A percentile compares a stretch with the other conserved stretches of the same genome.
phyloP scores from a whole-genome alignment of 2,329 filamentous ascomycete genomes.

The Reticulascus tulasneorum region DNA sequence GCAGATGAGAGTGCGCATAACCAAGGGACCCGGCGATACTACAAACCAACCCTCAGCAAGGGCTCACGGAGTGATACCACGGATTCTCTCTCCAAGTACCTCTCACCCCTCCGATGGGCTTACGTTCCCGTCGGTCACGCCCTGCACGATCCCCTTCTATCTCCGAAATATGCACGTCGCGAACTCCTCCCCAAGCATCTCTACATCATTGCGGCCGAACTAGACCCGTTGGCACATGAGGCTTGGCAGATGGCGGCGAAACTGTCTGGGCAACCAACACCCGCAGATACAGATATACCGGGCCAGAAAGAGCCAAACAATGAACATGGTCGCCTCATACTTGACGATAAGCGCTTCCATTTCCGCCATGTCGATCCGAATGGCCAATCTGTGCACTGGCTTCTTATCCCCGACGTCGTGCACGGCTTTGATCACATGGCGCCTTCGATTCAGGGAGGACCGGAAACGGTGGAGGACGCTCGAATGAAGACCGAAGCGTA shows the following conservation, averaged over 20 bases:
- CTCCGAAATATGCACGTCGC: slow-evolving; percentile 26
- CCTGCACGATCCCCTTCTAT: slow-evolving; percentile 27
- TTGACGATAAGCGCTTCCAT: slow-evolving; percentile 28
- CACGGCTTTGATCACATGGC: slow-evolving; percentile 36
- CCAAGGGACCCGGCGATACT: slow-evolving; percentile 20
- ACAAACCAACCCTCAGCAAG: slow-evolving; percentile 16
- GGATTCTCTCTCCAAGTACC: slow-evolving; percentile 17
- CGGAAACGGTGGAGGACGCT: slow-evolving; percentile 25
- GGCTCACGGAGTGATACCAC: slow-evolving; percentile 13
- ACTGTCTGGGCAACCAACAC: slow-evolving; percentile 14
- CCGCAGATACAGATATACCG: slow-evolving; percentile 13
- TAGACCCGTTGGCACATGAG: slow-evolving; percentile 27
- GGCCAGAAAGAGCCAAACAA: slow-evolving; percentile 20
- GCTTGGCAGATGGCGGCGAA: slow-evolving; percentile 14
- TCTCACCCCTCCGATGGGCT: slow-evolving; percentile 26
- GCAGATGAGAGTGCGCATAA: slow-evolving; percentile 27
- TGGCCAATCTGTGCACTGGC: slow-evolving; percentile 29
- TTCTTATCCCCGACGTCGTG: slow-evolving; percentile 37
- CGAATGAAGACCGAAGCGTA: too few relatives aligned
- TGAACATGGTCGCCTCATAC: slow-evolving; percentile 19
- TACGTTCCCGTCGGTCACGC: slow-evolving; percentile 27
- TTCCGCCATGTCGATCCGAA: slow-evolving; percentile 25
- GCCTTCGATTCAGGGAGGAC: slow-evolving; percentile 20
- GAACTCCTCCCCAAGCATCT: slow-evolving; percentile 28
- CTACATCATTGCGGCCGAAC: slow-evolving; percentile 33